A percentile compares a stretch with the other conserved stretches of the same genome.
phyloP scores from a whole-genome alignment of 768 basidiomycete genomes.

The Suillus cothurnatus region DNA sequence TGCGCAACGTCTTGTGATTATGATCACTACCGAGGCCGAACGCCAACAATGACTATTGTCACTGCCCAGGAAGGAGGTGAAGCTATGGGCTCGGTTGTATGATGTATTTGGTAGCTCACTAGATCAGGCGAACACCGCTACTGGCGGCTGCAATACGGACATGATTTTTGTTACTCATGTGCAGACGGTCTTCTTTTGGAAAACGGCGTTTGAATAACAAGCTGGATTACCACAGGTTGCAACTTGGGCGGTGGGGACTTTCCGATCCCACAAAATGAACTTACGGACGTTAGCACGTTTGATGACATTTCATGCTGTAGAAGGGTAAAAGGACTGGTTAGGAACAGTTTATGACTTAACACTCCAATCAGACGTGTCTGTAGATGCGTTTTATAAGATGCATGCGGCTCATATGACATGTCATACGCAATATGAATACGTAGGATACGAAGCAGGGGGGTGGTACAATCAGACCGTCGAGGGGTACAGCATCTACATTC shows the following conservation, averaged over 20 bases:
- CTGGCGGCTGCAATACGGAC: conserved; percentile 9
- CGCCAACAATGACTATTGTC: conserved; percentile 23
- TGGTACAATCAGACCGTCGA: conserved; percentile 65
- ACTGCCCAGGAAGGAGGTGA: conserved; percentile 17
- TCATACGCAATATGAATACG: conserved; percentile 22
- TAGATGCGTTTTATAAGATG: conserved; percentile 11
- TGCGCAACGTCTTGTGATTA: conserved; percentile 19
- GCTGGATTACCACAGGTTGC: neutral
- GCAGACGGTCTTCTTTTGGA: neutral
- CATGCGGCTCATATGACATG: conserved; percentile 27
- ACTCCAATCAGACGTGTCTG: neutral
- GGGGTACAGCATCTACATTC: conserved; percentile 84
- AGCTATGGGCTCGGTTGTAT: conserved; percentile 12
- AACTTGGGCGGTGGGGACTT: neutral
- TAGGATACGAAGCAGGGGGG: conserved; percentile 23
- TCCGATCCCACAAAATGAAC: neutral
- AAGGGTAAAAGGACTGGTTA: neutral
- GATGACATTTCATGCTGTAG: neutral
- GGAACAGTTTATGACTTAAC: neutral
- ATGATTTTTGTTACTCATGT: neutral
- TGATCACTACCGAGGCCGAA: conserved; percentile 25
- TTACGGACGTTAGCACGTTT: neutral
- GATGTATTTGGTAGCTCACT: conserved; percentile 18
- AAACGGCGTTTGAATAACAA: neutral
- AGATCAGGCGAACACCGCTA: conserved; percentile 11